Base-by-base conservation (phyloP, 805 yeast species). In the Starmera pachycereana region DNA sequence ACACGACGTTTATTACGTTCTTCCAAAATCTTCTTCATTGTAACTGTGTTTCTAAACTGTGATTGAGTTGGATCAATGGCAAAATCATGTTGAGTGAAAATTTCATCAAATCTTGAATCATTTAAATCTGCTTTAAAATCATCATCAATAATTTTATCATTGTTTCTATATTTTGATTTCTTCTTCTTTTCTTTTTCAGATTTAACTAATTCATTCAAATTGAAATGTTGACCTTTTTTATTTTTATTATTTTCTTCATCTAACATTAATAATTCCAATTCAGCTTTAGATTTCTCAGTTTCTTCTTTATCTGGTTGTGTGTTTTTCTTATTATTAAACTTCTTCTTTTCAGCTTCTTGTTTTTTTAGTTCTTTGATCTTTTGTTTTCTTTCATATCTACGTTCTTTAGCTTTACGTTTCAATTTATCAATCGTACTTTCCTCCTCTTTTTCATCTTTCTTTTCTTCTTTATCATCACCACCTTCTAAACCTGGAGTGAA, bases 41-140 rank as follows among this genome's bases (percentile, higher is more conserved):
- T 87, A 13, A 76, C 66, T 1, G 97, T 89, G 61, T 81, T 77
- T 65, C 84, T 88, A 69, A 75, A 90, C 57, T 86, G 95, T n/a
- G 94, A 83, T 54, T 72, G 78, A 16, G 94, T 80, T 18, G 97
- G 95, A 61, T 94, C 98, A 56, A 94, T 88, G 11, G 96, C 96
- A 62, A 77, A 92, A 45, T 82, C 92, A 46, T 85, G 96, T 45
- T 77, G 80, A 52, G 87, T 87, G 54, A 81, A 86, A 47, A 88
- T 68, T 48, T 82, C 94, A 36, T 71, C 71, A 68, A 92, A 92
- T 64, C 98, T 80, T 12, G 82, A 78, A 68, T 92, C 98, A 33
- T 68, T 66, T 53, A 85, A 74, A 52, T 86, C 88, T 35, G 88
- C 74, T 48, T 72, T 67, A 60, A 84, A 80, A 32, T 61, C 61